phyloP scores from a whole-genome alignment of 2,329 filamentous ascomycete species.

The Sclerotinia trifoliorum region DNA sequence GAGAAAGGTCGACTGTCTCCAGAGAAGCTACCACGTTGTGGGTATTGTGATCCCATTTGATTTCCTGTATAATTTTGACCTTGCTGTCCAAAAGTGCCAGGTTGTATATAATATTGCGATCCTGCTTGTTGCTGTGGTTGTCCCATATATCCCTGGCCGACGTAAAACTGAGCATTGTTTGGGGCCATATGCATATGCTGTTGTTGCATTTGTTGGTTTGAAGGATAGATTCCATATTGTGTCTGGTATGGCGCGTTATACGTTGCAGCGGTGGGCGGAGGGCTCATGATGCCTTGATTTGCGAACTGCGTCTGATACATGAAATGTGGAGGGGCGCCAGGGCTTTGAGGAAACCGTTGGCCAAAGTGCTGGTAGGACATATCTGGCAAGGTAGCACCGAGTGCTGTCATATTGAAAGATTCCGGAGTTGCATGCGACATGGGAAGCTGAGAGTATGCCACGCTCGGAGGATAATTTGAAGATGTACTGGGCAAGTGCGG shows the following conservation, averaged over 20 bases:
- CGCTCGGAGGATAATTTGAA: conserved; percentile 21
- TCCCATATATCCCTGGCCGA: conserved; percentile 31
- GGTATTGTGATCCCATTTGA: conserved; percentile 27
- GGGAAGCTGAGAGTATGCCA: background rate
- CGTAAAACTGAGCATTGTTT: conserved; percentile 34
- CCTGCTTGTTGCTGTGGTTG: conserved; percentile 29
- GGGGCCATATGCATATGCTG: conserved; percentile 25
- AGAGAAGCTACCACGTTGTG: conserved; percentile 26
- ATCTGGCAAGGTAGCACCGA: conserved; percentile 35
- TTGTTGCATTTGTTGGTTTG: conserved; percentile 27
- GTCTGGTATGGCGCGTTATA: conserved; percentile 35
- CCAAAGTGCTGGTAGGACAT: conserved; percentile 32
- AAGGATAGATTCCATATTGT: conserved; percentile 34
- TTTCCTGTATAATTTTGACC: conserved; percentile 30
- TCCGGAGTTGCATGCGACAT: conserved; percentile 29
- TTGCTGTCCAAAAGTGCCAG: conserved; percentile 33
- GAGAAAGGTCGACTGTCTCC: conserved; percentile 27
- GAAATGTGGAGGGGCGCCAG: conserved; percentile 26
- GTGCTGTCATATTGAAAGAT: conserved; percentile 33
- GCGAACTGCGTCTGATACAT: conserved; percentile 33
- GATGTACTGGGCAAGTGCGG: conserved; percentile 20
- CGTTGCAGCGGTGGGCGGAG: conserved; percentile 26
- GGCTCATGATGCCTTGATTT: conserved; percentile 26
- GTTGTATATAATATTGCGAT: conserved; percentile 33
- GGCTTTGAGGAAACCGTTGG: conserved; percentile 30